phyloP scores from a whole-genome alignment of 768 basidiomycete genomes.

The Trametes elegans region DNA sequence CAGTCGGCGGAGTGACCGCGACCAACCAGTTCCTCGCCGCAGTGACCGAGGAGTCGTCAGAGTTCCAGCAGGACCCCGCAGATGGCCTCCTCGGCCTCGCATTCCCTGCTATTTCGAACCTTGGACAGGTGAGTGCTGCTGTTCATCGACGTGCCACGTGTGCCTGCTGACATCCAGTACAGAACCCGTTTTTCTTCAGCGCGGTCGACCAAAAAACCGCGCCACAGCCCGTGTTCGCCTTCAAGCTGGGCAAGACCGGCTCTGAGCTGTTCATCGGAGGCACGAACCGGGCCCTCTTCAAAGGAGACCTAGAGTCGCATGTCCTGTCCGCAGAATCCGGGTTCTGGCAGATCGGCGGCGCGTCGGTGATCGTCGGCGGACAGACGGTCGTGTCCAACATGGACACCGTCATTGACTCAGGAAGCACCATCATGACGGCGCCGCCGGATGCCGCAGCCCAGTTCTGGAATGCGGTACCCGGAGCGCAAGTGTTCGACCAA shows the following conservation, averaged over 20 bases:
- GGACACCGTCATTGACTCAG: conserved; percentile 23
- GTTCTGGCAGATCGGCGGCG: conserved; percentile 28
- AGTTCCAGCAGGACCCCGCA: conserved; percentile 1
- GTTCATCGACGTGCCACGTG: not conserved
- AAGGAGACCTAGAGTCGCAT: conserved; percentile 32
- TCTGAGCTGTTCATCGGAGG: conserved; percentile 38
- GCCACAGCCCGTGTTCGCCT: conserved; percentile 23
- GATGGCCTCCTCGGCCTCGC: conserved; percentile 29
- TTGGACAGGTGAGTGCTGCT: conserved; percentile 1
- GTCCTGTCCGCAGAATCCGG: conserved; percentile 19
- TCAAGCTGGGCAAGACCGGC: conserved; percentile 28
- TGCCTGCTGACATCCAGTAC: not conserved
- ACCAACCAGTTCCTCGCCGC: conserved; percentile 16
- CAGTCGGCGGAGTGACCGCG: conserved; percentile 27
- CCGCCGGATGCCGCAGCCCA: conserved; percentile 13
- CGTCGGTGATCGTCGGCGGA: not conserved
- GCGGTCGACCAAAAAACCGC: conserved; percentile 22
- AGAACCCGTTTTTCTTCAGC: conserved; percentile 27
- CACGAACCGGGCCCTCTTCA: conserved; percentile 31
- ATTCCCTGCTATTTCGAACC: conserved; percentile 23
- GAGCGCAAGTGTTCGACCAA: conserved; percentile 19
- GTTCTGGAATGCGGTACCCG: conserved; percentile 22
- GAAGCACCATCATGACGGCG: conserved; percentile 29
- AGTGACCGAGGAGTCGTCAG: conserved; percentile 3
- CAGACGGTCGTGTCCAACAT: conserved; percentile 15